Base-by-base conservation (phyloP, 306 rosid genomes). In the Inga leiocalycina region DNA sequence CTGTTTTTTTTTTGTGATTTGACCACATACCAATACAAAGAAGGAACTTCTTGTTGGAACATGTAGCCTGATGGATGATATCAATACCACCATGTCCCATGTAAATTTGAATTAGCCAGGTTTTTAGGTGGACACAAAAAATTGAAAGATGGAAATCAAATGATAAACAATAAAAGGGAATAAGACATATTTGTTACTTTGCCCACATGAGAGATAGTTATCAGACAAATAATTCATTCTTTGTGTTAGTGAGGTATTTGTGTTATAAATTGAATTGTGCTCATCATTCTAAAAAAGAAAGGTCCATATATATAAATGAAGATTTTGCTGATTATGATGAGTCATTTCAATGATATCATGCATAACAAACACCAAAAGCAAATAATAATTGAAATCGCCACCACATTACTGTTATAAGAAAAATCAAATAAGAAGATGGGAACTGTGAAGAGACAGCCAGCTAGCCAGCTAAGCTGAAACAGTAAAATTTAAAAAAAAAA, bases 201-300 rank as follows among this genome's bases (percentile, higher is more conserved):
- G 30, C 30, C 30, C 30, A 27, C 30, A 27, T 27, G 30, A 27
- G 30, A 27, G 30, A 27, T 27, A 27, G 30, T 27, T 27, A 27
- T 27, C 30, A 27, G 30, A 27, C 30, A 27, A 27, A 27, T 27
- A 27, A 27, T 27, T 27, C 30, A 27, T 27, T 27, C 30, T 27
- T 27, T 27, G 30, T 27, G 30, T 24, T 24, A 66, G 4, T 11
- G 24, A 34, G 57, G 76, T 3, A 27, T 59, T 62, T 35, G 62
- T 15, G 64, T 74, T 49, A 27, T 15, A 12, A 73, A 46, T 73
- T 46, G 54, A 24, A 45, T 22, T 24, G 41, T 24, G 12, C 59
- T 22, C 76, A 72, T 72, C 76, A 72, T n/a, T 52, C 37, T 12
- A 22, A 73, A 73, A 73, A 73, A 27, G 77, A 73, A 48, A 73